Evolutionary conservation across 2,329 filamentous ascomycete genomes (phyloP).

Genomic region (Macrophomina tecta): DNA sequence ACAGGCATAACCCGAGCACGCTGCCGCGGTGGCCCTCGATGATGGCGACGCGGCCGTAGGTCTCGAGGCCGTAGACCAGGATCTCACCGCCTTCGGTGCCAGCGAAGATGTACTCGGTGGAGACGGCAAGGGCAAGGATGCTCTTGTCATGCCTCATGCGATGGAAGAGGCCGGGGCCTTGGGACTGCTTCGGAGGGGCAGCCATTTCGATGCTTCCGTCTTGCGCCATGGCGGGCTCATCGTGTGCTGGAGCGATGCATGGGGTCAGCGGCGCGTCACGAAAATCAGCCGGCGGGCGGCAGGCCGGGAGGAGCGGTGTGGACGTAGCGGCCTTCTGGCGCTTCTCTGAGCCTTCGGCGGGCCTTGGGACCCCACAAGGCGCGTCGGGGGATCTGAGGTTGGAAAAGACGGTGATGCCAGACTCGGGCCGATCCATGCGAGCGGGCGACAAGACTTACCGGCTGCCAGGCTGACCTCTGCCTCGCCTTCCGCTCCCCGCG

Average conservation of each 20-base stretch:
- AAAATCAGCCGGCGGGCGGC: conserved; percentile 11
- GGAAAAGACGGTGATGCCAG: conserved; percentile 25
- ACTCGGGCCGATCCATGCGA: conserved; percentile 16
- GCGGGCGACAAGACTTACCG: background rate
- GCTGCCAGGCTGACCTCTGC: background rate
- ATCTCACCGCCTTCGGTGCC: conserved; percentile 95
- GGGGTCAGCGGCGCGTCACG: conserved; percentile 14
- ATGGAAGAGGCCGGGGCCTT: conserved; percentile 70
- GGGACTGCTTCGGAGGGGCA: conserved; percentile 7
- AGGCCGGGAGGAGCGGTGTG: conserved; percentile 18
- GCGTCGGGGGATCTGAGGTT: conserved; percentile 25
- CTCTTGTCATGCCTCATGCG: conserved; percentile 78
- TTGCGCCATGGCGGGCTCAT: conserved; percentile 31
- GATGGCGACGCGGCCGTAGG: conserved; percentile 78
- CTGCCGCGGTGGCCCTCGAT: conserved; percentile 92
- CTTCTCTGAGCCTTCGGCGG: conserved; percentile 21
- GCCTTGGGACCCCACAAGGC: conserved; percentile 16
- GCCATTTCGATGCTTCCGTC: conserved; percentile 31
- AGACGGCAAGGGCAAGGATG: conserved; percentile 82
- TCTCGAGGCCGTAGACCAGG: conserved; percentile 84
- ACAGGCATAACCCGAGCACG: conserved; percentile 83
- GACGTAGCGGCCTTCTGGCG: conserved; percentile 13
- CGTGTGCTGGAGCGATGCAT: conserved; percentile 31
- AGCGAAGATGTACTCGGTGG: conserved; percentile 82
- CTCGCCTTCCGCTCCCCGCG: background rate